Conservation (phyloP, 345 rosid genomes). For the Excoecaria cochinchinensis region DNA sequence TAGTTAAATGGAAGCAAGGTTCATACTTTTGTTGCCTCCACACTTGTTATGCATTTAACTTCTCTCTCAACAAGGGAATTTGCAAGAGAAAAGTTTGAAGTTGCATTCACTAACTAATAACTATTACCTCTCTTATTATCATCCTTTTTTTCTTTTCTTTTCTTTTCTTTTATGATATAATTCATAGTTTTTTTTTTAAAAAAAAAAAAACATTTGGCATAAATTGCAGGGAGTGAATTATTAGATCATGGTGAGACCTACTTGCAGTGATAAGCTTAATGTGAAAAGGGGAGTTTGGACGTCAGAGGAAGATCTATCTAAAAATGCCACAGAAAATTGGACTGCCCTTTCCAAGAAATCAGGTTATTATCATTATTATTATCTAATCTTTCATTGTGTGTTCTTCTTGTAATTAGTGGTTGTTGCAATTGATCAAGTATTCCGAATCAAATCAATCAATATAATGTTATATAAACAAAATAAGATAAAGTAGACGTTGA, state of each 20-base stretch:
- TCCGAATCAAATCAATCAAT: too few relatives aligned
- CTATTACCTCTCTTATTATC: not conserved
- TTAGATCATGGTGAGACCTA: constrained; percentile 23
- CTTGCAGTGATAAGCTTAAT: constrained; percentile 48
- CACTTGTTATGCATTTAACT: constrained; percentile 27
- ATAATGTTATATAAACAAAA: too few relatives aligned
- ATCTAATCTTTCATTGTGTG: not conserved
- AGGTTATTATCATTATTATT: constrained; percentile 29
- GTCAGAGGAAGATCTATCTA: constrained; percentile 62
- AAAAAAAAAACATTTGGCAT: not conserved
- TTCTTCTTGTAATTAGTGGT: not conserved
- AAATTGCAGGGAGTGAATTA: not conserved
- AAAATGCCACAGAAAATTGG: constrained; percentile 63
- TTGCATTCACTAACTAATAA: not conserved
- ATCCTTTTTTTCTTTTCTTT: not conserved
- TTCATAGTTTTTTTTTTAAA: not conserved
- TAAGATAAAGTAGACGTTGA: too few relatives aligned
- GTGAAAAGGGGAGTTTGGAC: constrained; percentile 51
- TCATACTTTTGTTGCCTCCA: constrained; percentile 53
- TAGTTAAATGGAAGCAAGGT: constrained; percentile 26
- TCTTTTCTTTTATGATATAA: not conserved
- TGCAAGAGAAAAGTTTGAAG: constrained; percentile 11
- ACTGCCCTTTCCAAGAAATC: constrained; percentile 50
- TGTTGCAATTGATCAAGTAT: not conserved
- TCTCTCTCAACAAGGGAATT: constrained; percentile 17